These are phyloP conservation scores for Lichtheimia hyalospora DNA, from an alignment of 371 early-diverging fungal species.

Conservation along the genomic window DNA sequence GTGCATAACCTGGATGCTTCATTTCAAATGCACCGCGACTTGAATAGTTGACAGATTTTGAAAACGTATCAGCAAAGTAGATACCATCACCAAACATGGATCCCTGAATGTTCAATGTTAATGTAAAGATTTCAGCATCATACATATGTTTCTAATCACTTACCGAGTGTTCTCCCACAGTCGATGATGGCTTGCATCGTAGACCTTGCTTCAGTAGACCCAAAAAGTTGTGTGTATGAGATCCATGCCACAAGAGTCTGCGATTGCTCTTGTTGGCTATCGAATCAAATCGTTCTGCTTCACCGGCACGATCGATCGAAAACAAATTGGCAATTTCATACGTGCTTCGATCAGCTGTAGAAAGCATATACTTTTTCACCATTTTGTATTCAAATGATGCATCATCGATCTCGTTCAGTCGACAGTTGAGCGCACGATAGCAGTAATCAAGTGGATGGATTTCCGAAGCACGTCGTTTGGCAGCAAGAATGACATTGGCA, in stretches of 20 bases:
- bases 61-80: constrained; percentile 62
- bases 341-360: constrained; percentile 14
- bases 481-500: constrained; percentile 52
- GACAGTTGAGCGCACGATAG: constrained; percentile 39
- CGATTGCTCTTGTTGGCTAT: constrained; percentile 27
- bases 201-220: constrained; percentile 51
- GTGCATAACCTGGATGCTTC: constrained; percentile 18
- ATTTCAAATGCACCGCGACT: background rate
- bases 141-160: constrained; percentile 3
- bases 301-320: constrained; percentile 27
- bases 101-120: constrained; percentile 19
- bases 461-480: constrained; percentile 34
- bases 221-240: constrained; percentile 41
- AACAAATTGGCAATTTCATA: constrained; percentile 47
- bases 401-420: constrained; percentile 23
- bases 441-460: constrained; percentile 58
- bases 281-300: constrained; percentile 24
- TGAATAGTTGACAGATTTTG: constrained; percentile 46
- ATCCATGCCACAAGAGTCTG: constrained; percentile 56
- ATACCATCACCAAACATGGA: constrained; percentile 54
- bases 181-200: constrained; percentile 28
- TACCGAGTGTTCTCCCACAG: constrained; percentile 22
- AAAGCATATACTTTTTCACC: constrained; percentile 43
- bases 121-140: too few relatives aligned
- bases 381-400: constrained; percentile 14